Evolutionary conservation across 495 filamentous ascomycete species (phyloP).

Genomic region (Sporormia fimetaria): DNA sequence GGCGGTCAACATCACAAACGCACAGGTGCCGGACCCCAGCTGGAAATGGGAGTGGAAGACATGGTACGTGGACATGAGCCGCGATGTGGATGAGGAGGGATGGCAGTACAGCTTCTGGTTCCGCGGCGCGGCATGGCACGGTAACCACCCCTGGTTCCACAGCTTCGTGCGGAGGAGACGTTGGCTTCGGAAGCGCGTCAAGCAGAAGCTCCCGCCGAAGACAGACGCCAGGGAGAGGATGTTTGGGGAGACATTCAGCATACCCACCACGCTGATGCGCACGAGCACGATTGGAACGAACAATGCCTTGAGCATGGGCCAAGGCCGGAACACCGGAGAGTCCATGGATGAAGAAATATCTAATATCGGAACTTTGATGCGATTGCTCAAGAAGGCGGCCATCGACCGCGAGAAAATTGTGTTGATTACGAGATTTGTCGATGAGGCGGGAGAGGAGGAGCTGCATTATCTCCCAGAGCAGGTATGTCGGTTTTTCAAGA

Average conservation of each 20-base stretch:
- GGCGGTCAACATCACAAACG: slow-evolving; percentile 76
- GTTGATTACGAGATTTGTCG: slow-evolving; percentile 64
- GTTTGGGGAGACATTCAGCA: slow-evolving; percentile 78
- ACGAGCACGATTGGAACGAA: slow-evolving; percentile 19
- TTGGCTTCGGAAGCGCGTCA: slow-evolving; percentile 79
- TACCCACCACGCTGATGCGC: slow-evolving; percentile 39
- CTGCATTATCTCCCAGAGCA: slow-evolving; percentile 61
- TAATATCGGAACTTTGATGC: slow-evolving; percentile 55
- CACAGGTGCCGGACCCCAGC: slow-evolving; percentile 85
- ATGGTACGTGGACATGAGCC: slow-evolving; percentile 87
- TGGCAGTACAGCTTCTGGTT: slow-evolving; percentile 95
- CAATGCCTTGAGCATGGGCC: not conserved
- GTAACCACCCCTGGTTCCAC: slow-evolving; percentile 79
- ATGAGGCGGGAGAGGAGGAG: slow-evolving; percentile 62
- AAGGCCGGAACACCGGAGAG: slow-evolving; percentile 18
- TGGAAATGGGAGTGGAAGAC: slow-evolving; percentile 95
- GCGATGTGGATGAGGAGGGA: slow-evolving; percentile 81
- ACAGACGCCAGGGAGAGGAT: slow-evolving; percentile 37
- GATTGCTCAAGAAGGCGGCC: slow-evolving; percentile 49
- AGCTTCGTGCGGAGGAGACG: slow-evolving; percentile 80
- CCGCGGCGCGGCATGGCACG: slow-evolving; percentile 72
- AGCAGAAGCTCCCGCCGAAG: slow-evolving; percentile 34
- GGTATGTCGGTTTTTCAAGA: slow-evolving; percentile 28
- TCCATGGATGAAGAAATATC: slow-evolving; percentile 45
- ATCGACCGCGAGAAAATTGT: slow-evolving; percentile 89